Base-by-base conservation (phyloP, 1,284 basidiomycete genomes). In the Entoloma clypeatum region DNA sequence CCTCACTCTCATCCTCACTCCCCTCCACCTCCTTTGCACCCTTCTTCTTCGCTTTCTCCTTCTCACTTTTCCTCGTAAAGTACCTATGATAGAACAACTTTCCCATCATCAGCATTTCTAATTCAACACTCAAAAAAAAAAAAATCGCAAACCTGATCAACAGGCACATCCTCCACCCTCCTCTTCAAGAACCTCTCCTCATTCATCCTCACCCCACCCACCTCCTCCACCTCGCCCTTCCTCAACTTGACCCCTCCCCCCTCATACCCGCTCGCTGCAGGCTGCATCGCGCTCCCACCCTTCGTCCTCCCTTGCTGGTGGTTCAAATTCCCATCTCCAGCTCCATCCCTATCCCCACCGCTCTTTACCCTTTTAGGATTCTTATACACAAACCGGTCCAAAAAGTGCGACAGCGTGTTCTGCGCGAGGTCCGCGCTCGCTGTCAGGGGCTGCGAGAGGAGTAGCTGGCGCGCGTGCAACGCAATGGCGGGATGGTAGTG, bases 401-500 rank as follows among this genome's bases (percentile, higher is more conserved):
- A 73, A 74, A 96, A 95, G 54, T 92, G 92, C 1, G 90, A 84
- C 13, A 98, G 78, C 0, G 93, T 95, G 69, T 97, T 93, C 44
- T 93, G 81, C 7, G 88, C 85, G 39, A 99, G 83, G 61, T 99
- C 94, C 0, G 92, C 77, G 6, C 79, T 85, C 13, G 89, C 86
- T 0, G 88, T 90, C 23, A 97, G 66, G 0, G 81, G 79, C 39
- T 77, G 72, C 3, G 77, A 79, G 2, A 69, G 59, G 33, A 98
- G 72, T 4, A 99, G 78, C 59, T 94, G 87, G 6, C 74, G 76
- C 0, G 93, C 87, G 53, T 96, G 90, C 1, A 96, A 78, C 0
- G 89, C 80, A 13, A 99, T 75, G 0, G 92, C 82, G 0, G 95
- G 96, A 60, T 99, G 96, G 64, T 86, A 95, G 63, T 99, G 95